Base-by-base conservation (phyloP, 2,329 filamentous ascomycete genomes). In the Paecilomyces variotii region DNA sequence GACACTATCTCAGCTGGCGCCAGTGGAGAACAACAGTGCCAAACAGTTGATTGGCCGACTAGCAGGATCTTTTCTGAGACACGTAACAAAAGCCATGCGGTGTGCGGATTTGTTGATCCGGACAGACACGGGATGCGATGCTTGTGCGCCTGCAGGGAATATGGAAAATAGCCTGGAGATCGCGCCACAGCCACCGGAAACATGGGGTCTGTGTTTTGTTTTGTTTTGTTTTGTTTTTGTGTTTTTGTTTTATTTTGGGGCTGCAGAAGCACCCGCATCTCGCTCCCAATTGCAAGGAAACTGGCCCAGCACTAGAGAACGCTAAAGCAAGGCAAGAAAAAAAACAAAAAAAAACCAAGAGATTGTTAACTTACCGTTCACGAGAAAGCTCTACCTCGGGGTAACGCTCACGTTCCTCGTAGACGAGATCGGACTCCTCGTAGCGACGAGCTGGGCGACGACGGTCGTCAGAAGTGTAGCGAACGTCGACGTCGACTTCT, bases 401-500 rank as follows among this genome's bases (percentile, higher is more conserved):
- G 64, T 76, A 74, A 58, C 72, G 73, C 57, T 69, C 67, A 62
- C 69, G 66, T 54, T 74, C 71, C 59, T 75, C 69, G 65, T 69
- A 68, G 61, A 70, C 66, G 56, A 62, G 61, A 57, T 76, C 66
- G 62, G 76, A 72, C 60, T 78, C 75, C 65, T 75, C 68, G 68
- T 72, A 64, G 56, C 64, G 72, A 79, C 76, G 73, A 63, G 80
- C 80, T 79, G 80, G 81, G 76, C 82, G 84, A 81, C 87, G 84
- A 84, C 86, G 87, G 82, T 82, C 86, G 80, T 86, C 81, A 77
- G 61, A 45, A 45, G 14, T n/a, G 14, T 45, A 55, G 56, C 80
- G 84, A 78, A 92, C 86, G 81, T 90, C 85, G 80, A 90, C 86
- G 78, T 89, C 88, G 81, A 95, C 85, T 83, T 96, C 89, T 85